A percentile compares a stretch with the other conserved stretches of the same genome.
Evolutionary conservation across 1,284 basidiomycete species (phyloP).

Genomic region (Phellopilus nigrolimitatus): DNA sequence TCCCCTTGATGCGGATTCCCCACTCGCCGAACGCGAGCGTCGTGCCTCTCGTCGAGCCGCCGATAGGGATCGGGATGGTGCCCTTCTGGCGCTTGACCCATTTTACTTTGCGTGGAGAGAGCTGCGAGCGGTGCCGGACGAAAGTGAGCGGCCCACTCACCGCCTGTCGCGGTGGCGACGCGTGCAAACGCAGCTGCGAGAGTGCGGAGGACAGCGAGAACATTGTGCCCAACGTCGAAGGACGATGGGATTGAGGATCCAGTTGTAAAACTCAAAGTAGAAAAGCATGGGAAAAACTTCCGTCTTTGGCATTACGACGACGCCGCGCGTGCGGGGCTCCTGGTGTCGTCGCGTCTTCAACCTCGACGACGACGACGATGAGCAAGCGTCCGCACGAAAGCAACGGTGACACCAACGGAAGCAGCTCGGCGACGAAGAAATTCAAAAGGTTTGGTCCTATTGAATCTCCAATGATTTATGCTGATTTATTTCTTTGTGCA

Average conservation of each 20-base stretch:
- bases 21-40: constrained; percentile 89
- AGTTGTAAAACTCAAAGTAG: neutral
- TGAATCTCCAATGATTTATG: constrained; percentile 3
- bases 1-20: constrained; percentile 85
- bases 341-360: neutral
- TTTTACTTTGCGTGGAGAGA: constrained; percentile 80
- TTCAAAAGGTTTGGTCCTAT: constrained; percentile 53
- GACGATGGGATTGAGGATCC: neutral
- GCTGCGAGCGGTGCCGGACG: constrained; percentile 44
- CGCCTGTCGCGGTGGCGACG: neutral
- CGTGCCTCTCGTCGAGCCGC: constrained; percentile 92
- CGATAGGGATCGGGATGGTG: constrained; percentile 74
- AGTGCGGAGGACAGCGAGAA: constrained; percentile 17
- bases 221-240: constrained; percentile 5
- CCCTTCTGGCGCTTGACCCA: constrained; percentile 88
- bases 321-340: neutral
- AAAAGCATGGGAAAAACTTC: constrained; percentile 1
- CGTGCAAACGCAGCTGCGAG: constrained; percentile 12
- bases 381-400: constrained; percentile 17
- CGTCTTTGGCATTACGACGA: neutral
- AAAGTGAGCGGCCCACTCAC: constrained; percentile 8
- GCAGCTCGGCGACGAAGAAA: constrained; percentile 53
- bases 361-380: constrained; percentile 10
- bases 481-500: constrained; percentile 31
- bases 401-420: constrained; percentile 39